A percentile compares a stretch with the other conserved stretches of the same genome.
phyloP scores from a whole-genome alignment of 2,329 filamentous ascomycete species.

The Talaromyces sp. region DNA sequence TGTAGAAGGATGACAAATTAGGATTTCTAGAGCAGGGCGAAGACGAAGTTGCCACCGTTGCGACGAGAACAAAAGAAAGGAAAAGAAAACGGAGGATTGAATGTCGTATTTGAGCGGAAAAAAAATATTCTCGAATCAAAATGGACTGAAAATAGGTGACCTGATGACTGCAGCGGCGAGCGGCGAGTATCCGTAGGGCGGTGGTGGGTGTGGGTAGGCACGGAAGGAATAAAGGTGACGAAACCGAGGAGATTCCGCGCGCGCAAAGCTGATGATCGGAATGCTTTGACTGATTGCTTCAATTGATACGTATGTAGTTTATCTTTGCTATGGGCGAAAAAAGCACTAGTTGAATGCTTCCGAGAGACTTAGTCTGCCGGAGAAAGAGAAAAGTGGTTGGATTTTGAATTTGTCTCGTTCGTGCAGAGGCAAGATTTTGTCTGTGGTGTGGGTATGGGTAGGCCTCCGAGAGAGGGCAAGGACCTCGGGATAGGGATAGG shows the following conservation, averaged over 20 bases:
- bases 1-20: constrained; percentile 12
- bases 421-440: constrained; percentile 3
- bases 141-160: not conserved
- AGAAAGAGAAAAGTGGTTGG: constrained; percentile 2
- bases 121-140: not conserved
- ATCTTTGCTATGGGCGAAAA: not conserved
- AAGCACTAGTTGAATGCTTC: not conserved
- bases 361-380: not conserved
- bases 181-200: constrained; percentile 2
- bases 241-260: constrained; percentile 5
- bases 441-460: constrained; percentile 3
- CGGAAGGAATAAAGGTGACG: constrained; percentile 12
- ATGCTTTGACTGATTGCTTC: not conserved
- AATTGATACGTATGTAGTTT: not conserved
- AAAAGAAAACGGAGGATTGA: not conserved
- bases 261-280: constrained; percentile 1
- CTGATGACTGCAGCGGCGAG: constrained; percentile 8
- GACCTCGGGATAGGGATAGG: constrained; percentile 5
- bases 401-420: constrained; percentile 5
- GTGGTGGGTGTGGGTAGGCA: not conserved
- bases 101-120: not conserved
- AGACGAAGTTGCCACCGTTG: constrained; percentile 1
- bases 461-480: constrained; percentile 1
- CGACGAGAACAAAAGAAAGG: not conserved
- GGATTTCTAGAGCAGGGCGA: not conserved